Evolutionary conservation across 176 grass and related monocot species (phyloP), one percentile per base, ranked within the genome.

Genomic region (Hordeum marinum): DNA sequence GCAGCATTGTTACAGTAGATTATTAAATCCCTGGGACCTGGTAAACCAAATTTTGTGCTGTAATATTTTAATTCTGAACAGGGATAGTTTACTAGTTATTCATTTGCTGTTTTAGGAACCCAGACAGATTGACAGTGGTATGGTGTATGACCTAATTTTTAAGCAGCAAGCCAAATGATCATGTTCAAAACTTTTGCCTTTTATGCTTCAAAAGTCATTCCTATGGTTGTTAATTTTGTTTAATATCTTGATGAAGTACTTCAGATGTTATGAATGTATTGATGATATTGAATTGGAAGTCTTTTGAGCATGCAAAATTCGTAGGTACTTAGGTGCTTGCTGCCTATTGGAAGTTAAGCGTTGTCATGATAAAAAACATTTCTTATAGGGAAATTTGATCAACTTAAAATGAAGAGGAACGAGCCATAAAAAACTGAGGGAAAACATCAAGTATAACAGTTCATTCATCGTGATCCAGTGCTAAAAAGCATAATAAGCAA

Each of bases 161-260:
- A 84, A 68, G 75, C 43, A 57, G n/a, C 20, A 64, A 80, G 37
- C 34, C 12, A 57, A 74, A 84, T 74, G 79, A 79, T 23, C 45
- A 58, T 52, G 37, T 39, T 52, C 68, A 61, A 37, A 70, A 73
- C 21, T 70, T 61, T 18, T 21, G 7, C 6, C 2, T 52, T 77
- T 40, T 52, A 42, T 63, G 21, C 48, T 83, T 78, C 10, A 35
- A 52, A 46, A 29, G 27, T 21, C 52, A 10, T 60, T 68, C 6
- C 10, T 46, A 68, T 4, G 61, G 60, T 34, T 27, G 6, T 26
- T 13, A 27, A 40, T 60, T 48, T 71, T 11, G 8, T 78, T 78
- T 23, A 24, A 21, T 29, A 60, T 68, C 52, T 59, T 43, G 43
- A 68, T 37, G 43, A 32, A 62, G 31, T 72, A 72, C 11, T 61